A percentile compares a stretch with the other conserved stretches of the same genome.
These are phyloP conservation scores for Penicillium aurantiogriseum DNA, from an alignment of 2,329 filamentous ascomycete genomes.

Conservation along the genomic window DNA sequence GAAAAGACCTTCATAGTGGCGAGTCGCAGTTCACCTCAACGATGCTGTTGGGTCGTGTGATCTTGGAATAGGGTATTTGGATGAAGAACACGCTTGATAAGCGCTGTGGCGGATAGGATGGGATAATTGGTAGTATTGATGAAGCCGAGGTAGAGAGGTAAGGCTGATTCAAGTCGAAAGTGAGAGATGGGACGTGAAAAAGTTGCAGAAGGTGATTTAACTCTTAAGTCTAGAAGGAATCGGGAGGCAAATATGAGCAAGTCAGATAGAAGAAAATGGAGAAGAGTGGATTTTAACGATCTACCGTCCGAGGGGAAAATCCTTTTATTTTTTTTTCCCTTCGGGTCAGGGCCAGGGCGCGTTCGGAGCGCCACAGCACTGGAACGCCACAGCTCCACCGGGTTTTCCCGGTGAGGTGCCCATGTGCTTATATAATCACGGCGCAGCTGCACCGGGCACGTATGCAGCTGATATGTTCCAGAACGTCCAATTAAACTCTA, in stretches of 20 bases:
- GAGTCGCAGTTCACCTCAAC: constrained; percentile 5
- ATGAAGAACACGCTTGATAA: background rate
- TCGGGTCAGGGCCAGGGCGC: constrained; percentile 8
- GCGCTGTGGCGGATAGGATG: background rate
- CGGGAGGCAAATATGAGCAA: constrained; percentile 9
- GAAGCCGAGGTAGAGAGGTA: background rate
- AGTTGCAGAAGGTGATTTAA: background rate
- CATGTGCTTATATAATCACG: background rate
- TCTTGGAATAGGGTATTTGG: background rate
- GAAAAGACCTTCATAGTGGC: constrained; percentile 89
- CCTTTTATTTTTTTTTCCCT: constrained; percentile 2
- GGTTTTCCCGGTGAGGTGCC: background rate
- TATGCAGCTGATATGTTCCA: constrained; percentile 3
- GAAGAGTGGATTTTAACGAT: constrained; percentile 11
- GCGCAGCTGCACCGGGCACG: background rate
- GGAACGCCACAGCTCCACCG: background rate
- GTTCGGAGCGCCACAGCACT: background rate
- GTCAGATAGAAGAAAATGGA: constrained; percentile 6
- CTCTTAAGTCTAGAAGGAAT: constrained; percentile 6
- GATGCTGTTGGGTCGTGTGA: background rate
- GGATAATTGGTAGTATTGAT: background rate
- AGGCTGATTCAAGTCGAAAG: background rate
- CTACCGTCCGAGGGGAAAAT: constrained; percentile 4
- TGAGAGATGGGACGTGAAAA: background rate
- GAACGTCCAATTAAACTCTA: background rate